A percentile compares a stretch with the other conserved stretches of the same genome.
Evolutionary conservation across 805 yeast species (phyloP).

Genomic region (Candida oleophila): DNA sequence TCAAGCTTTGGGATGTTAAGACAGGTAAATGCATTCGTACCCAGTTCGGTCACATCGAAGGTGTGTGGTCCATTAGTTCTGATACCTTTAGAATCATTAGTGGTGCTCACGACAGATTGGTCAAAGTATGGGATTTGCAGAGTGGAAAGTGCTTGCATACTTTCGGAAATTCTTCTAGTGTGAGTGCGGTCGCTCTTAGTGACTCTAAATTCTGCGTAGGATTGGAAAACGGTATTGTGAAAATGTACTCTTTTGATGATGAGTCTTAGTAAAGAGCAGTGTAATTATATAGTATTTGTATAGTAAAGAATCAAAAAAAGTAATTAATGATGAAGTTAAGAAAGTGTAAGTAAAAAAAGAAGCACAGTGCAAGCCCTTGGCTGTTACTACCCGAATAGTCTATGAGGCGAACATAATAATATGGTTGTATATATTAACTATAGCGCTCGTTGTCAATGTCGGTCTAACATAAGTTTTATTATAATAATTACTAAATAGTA

Average conservation of each 20-base stretch:
- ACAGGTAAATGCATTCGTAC: conserved; percentile 90
- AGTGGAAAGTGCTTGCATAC: conserved; percentile 94
- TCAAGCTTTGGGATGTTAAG: conserved; percentile 85
- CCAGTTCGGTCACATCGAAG: conserved; percentile 97
- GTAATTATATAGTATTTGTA: neutral
- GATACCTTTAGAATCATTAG: conserved; percentile 92
- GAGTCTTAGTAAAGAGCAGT: neutral
- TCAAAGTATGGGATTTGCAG: conserved; percentile 95
- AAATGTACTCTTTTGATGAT: conserved; percentile 74
- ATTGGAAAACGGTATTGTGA: conserved; percentile 83
- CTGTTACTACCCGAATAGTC: no score
- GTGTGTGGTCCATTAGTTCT: conserved; percentile 96
- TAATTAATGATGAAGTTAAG: neutral
- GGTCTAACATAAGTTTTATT: neutral
- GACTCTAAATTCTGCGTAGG: conserved; percentile 91
- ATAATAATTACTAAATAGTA: neutral
- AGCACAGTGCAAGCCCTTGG: no score
- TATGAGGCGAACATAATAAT: no score
- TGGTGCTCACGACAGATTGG: conserved; percentile 89
- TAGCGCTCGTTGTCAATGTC: no score
- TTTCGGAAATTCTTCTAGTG: conserved; percentile 64
- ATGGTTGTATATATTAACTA: no score
- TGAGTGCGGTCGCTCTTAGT: conserved; percentile 76
- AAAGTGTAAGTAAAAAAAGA: no score
- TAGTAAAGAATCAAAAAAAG: neutral